Conservation (phyloP, 805 yeast species). For the Sugiyamaella valdiviana region DNA sequence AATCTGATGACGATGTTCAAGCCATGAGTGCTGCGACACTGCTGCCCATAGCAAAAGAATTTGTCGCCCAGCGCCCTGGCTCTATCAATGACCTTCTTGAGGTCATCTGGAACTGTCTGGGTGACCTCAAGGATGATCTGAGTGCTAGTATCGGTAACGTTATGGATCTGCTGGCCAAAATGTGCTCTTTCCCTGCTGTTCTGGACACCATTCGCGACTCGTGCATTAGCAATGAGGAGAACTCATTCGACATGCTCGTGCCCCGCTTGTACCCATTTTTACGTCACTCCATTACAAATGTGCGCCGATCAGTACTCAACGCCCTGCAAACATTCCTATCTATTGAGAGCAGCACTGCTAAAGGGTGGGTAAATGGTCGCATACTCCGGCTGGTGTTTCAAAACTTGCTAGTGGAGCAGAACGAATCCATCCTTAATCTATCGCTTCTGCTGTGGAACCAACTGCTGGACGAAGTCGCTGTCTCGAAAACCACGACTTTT, state of each 20-base stretch:
- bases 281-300: conserved; percentile 88
- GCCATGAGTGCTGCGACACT: conserved; percentile 93
- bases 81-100: conserved; percentile 43
- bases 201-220: conserved; percentile 65
- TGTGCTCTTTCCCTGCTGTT: conserved; percentile 77
- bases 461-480: conserved; percentile 37
- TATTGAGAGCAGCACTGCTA: conserved; percentile 36
- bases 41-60: conserved; percentile 82
- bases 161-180: conserved; percentile 84
- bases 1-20: conserved; percentile 89
- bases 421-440: conserved; percentile 57
- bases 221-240: conserved; percentile 35
- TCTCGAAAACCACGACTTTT: conserved; percentile 34
- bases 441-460: conserved; percentile 57
- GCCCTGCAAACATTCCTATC: conserved; percentile 70
- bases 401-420: conserved; percentile 84
- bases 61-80: conserved; percentile 56
- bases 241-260: conserved; percentile 67
- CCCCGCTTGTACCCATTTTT: conserved; percentile 89
- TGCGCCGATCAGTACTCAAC: conserved; percentile 78
- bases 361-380: conserved; percentile 73
- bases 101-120: conserved; percentile 87
- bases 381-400: conserved; percentile 75
- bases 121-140: conserved; percentile 81
- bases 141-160: conserved; percentile 94